Conservation (phyloP, 2,329 filamentous ascomycete genomes). For the Colletotrichum zoysiae region DNA sequence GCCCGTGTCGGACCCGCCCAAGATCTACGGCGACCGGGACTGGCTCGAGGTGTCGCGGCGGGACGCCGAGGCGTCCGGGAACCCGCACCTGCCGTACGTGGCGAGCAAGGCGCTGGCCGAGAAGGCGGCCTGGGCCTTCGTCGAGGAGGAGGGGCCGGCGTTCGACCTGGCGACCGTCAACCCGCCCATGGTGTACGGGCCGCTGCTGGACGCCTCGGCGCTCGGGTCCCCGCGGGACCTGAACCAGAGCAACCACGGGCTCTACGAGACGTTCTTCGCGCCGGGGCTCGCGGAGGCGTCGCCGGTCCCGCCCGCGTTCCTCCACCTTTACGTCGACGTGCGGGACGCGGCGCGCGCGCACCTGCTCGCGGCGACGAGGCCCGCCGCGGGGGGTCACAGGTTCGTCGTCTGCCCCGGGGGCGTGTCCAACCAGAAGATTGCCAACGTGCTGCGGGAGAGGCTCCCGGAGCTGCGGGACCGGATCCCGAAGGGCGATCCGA, state of each 20-base stretch:
- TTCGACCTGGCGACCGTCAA: conserved; percentile 55
- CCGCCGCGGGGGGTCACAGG: conserved; percentile 46
- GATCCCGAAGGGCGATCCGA: conserved; percentile 43
- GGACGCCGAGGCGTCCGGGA: conserved; percentile 44
- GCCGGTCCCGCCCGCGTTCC: conserved; percentile 37
- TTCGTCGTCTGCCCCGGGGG: conserved; percentile 44
- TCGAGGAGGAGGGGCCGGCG: conserved; percentile 46
- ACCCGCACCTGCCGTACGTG: conserved; percentile 58
- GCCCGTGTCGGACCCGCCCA: conserved; percentile 53
- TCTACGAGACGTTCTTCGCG: conserved; percentile 29
- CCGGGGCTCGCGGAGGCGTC: conserved; percentile 8
- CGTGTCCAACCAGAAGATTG: conserved; percentile 43
- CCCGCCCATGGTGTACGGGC: conserved; percentile 38
- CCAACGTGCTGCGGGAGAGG: conserved; percentile 42
- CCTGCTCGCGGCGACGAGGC: conserved; percentile 43
- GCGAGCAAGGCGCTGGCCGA: conserved; percentile 63
- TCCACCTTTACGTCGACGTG: conserved; percentile 48
- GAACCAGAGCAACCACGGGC: conserved; percentile 28
- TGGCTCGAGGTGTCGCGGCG: conserved; percentile 51
- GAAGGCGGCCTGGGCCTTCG: conserved; percentile 50
- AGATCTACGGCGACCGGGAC: conserved; percentile 60
- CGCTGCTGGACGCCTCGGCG: conserved; percentile 9
- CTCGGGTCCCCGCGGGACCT: conserved; percentile 12
- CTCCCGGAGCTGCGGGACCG: conserved; percentile 42
- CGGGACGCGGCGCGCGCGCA: conserved; percentile 47